phyloP scores from a whole-genome alignment of 2,329 filamentous ascomycete genomes.

The Trematosphaeria pertusa region DNA sequence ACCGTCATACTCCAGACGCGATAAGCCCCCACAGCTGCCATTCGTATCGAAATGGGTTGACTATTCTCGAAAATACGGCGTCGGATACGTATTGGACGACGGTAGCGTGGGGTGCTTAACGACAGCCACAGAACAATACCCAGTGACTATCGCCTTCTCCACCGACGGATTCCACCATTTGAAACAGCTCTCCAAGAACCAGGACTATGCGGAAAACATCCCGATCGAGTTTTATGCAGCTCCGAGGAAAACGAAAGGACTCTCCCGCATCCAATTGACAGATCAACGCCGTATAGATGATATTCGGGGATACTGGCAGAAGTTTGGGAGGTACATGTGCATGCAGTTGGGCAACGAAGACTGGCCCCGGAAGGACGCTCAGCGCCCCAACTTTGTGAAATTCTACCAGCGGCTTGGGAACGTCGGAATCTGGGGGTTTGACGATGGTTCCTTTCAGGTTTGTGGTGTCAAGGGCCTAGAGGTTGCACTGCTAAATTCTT shows the following conservation, averaged over 20 bases:
- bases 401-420: slow-evolving; percentile 85
- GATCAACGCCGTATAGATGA: slow-evolving; percentile 65
- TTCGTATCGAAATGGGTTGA: slow-evolving; percentile 82
- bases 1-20: slow-evolving; percentile 46
- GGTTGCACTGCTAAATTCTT: neutral
- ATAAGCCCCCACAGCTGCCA: slow-evolving; percentile 60
- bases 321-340: slow-evolving; percentile 74
- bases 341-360: slow-evolving; percentile 51
- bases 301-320: slow-evolving; percentile 68
- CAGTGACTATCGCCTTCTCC: slow-evolving; percentile 75
- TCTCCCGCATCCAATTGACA: slow-evolving; percentile 66
- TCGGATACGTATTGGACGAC: slow-evolving; percentile 84
- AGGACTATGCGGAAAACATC: slow-evolving; percentile 51
- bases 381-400: slow-evolving; percentile 66
- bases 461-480: slow-evolving; percentile 15
- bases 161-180: slow-evolving; percentile 75
- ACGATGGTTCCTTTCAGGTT: slow-evolving; percentile 79
- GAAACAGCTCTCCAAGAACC: slow-evolving; percentile 68
- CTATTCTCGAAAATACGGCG: slow-evolving; percentile 85
- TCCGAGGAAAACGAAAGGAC: slow-evolving; percentile 65
- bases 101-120: slow-evolving; percentile 76
- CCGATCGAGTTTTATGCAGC: slow-evolving; percentile 77
- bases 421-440: slow-evolving; percentile 82
- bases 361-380: slow-evolving; percentile 56
- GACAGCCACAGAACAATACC: slow-evolving; percentile 56